Evolutionary conservation across 2,329 filamentous ascomycete genomes (phyloP).

Genomic region (Aureobasidium uvarum): DNA sequence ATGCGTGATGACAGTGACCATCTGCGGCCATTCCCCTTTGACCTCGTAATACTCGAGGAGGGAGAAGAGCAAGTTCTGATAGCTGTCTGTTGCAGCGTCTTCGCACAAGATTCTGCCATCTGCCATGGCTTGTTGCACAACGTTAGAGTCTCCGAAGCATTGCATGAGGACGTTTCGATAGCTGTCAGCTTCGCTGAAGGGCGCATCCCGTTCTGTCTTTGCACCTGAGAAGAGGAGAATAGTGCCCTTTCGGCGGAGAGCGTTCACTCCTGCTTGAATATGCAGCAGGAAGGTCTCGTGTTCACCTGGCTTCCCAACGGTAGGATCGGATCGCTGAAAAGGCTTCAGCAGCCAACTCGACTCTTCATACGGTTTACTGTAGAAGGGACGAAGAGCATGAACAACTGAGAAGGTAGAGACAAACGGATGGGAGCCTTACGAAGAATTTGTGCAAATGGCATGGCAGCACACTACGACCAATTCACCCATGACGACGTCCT

Average conservation of each 20-base stretch:
- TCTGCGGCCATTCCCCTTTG: conserved; percentile 43
- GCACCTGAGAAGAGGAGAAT: conserved; percentile 73
- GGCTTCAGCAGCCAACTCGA: conserved; percentile 64
- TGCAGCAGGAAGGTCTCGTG: conserved; percentile 77
- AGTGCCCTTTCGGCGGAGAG: conserved; percentile 48
- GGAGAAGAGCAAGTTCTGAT: conserved; percentile 79
- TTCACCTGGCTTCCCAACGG: conserved; percentile 58
- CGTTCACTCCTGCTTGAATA: conserved; percentile 61
- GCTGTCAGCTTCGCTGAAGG: conserved; percentile 37
- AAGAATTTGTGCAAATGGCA: conserved; percentile 56
- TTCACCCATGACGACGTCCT: conserved; percentile 38
- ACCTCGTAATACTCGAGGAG: conserved; percentile 55
- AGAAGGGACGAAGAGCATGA: background rate
- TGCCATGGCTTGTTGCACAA: conserved; percentile 30
- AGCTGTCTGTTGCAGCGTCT: conserved; percentile 75
- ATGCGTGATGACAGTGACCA: conserved; percentile 48
- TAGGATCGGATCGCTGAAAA: conserved; percentile 59
- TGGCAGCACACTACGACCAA: conserved; percentile 83
- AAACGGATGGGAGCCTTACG: conserved; percentile 9
- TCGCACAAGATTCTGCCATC: conserved; percentile 55
- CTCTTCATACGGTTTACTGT: conserved; percentile 38
- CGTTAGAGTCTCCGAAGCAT: conserved; percentile 17
- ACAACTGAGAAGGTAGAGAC: background rate
- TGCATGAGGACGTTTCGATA: conserved; percentile 31
- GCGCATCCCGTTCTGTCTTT: conserved; percentile 37